Evolutionary conservation across 768 basidiomycete genomes (phyloP).

Genomic region (Suillus decipiens): DNA sequence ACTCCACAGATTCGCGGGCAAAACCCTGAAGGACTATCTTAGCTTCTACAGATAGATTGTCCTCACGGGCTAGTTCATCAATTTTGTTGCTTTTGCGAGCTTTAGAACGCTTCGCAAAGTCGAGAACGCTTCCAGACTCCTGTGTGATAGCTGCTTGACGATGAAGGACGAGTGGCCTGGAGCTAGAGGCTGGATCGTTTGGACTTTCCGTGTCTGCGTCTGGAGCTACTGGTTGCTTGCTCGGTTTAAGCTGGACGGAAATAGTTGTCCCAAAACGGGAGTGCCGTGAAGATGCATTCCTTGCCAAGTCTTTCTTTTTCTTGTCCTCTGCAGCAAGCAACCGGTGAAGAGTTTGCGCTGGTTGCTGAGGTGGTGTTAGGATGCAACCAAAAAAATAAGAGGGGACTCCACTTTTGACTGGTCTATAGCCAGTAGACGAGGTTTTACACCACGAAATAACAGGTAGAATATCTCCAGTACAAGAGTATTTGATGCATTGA

Average conservation of each 20-base stretch:
- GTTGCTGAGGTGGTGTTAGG: constrained; percentile 50
- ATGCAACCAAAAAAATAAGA: constrained; percentile 12
- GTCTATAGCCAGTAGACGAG: constrained; percentile 56
- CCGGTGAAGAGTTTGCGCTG: constrained; percentile 64
- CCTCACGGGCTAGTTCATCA: constrained; percentile 69
- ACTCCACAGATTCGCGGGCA: constrained; percentile 73
- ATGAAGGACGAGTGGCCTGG: constrained; percentile 75
- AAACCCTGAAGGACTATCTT: constrained; percentile 64
- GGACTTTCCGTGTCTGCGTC: constrained; percentile 20
- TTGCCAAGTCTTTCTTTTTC: constrained; percentile 55
- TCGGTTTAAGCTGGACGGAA: constrained; percentile 68
- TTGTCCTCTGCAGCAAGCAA: constrained; percentile 79
- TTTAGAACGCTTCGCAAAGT: constrained; percentile 64
- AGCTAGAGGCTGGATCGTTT: constrained; percentile 22
- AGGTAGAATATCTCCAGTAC: constrained; percentile 93
- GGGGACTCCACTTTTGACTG: constrained; percentile 58
- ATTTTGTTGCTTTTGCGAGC: constrained; percentile 59
- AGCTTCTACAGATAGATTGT: constrained; percentile 69
- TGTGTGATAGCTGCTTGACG: constrained; percentile 77
- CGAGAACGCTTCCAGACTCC: constrained; percentile 70
- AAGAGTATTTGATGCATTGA: constrained; percentile 85
- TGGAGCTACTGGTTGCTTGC: constrained; percentile 40
- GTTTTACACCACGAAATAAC: constrained; percentile 78
- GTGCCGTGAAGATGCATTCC: constrained; percentile 74
- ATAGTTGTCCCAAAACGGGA: constrained; percentile 97